phyloP scores from a whole-genome alignment of 495 filamentous ascomycete genomes.

The Podospora anserina region DNA sequence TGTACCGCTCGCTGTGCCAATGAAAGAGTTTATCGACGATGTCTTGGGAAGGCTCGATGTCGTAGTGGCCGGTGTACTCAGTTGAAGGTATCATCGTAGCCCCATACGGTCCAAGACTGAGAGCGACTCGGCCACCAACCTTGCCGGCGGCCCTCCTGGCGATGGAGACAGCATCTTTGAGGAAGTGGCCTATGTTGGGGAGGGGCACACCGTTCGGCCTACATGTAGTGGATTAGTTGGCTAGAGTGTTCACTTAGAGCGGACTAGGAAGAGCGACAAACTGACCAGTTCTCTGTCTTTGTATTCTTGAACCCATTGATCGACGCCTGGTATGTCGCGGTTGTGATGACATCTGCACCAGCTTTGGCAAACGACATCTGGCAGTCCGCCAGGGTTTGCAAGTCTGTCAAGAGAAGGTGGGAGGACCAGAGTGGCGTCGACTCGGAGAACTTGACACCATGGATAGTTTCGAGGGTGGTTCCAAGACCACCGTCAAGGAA shows the following conservation, averaged over 20 bases:
- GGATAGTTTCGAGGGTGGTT: constrained; percentile 59
- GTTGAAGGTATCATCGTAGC: constrained; percentile 60
- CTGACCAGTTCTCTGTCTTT: constrained; percentile 17
- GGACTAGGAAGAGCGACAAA: background rate
- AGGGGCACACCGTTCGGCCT: constrained; percentile 25
- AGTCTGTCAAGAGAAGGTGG: constrained; percentile 52
- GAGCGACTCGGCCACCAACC: constrained; percentile 31
- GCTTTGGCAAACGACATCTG: constrained; percentile 53
- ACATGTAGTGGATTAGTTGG: background rate
- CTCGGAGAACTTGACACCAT: constrained; percentile 46
- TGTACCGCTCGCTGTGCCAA: constrained; percentile 57
- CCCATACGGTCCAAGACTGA: constrained; percentile 63
- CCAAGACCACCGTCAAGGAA: constrained; percentile 66
- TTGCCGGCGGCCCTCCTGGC: constrained; percentile 33
- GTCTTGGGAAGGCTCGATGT: constrained; percentile 38
- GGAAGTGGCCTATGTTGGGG: constrained; percentile 25
- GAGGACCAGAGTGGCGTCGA: constrained; percentile 62
- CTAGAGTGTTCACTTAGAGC: background rate
- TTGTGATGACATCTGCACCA: constrained; percentile 59
- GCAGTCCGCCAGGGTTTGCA: constrained; percentile 44
- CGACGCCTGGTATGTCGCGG: constrained; percentile 63
- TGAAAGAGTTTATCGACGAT: constrained; percentile 39
- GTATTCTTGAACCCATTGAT: constrained; percentile 50
- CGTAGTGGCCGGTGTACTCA: constrained; percentile 63
- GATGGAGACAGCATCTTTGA: constrained; percentile 38